Evolutionary conservation across 441 rosid genomes (phyloP).

Genomic region (Eutrema salsugineum): DNA sequence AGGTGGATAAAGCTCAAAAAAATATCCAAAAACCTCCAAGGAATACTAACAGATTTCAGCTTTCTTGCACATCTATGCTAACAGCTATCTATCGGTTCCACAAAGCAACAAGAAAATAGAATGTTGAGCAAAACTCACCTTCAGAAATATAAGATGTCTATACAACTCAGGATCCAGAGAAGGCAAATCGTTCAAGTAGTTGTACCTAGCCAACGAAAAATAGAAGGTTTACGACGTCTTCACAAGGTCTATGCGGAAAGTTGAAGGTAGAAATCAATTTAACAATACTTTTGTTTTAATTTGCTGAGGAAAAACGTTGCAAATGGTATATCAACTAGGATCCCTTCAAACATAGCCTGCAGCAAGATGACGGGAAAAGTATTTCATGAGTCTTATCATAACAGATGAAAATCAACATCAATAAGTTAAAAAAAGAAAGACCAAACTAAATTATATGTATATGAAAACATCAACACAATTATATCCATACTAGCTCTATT

Average conservation of each 20-base stretch:
- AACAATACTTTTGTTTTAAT: constrained; percentile 82
- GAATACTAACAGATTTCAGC: background rate
- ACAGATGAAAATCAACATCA: constrained; percentile 8
- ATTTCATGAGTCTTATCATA: background rate
- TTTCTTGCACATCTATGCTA: constrained; percentile 2
- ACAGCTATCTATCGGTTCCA: constrained; percentile 7
- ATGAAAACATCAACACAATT: background rate
- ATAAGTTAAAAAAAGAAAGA: background rate
- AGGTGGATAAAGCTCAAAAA: background rate
- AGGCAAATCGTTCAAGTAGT: constrained; percentile 95
- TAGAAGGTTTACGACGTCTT: constrained; percentile 6
- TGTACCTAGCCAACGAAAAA: constrained; percentile 57
- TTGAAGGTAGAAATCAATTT: constrained; percentile 3
- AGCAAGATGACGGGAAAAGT: constrained; percentile 17
- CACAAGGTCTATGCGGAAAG: background rate
- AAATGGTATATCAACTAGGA: constrained; percentile 98
- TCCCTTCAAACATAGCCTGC: constrained; percentile 99
- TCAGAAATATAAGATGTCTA: constrained; percentile 94
- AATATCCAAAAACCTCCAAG: background rate
- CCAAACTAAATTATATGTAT: background rate
- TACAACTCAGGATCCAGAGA: constrained; percentile 96
- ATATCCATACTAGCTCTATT: background rate
- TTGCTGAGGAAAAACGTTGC: constrained; percentile 99
- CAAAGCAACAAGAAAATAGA: constrained; percentile 8
- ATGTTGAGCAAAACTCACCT: constrained; percentile 48